Conservation (phyloP, 2,329 filamentous ascomycete genomes). For the Xylariales sp. region DNA sequence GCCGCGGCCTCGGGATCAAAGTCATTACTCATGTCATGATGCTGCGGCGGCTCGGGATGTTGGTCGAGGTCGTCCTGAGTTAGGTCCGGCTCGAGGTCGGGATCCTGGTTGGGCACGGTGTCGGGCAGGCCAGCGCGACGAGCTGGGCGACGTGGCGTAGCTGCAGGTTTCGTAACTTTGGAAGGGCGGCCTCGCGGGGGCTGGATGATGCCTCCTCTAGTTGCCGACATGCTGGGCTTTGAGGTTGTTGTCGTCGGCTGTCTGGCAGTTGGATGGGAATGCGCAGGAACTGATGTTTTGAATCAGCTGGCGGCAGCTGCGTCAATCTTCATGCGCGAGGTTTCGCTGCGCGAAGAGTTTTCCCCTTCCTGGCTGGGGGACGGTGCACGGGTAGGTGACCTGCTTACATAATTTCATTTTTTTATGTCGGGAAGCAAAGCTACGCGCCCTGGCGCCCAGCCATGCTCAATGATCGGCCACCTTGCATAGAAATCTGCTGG, state of each 20-base stretch:
- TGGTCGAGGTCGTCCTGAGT: constrained; percentile 4
- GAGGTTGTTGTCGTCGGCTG: constrained; percentile 7
- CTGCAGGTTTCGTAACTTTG: constrained; percentile 10
- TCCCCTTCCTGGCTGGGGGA: too few relatives aligned
- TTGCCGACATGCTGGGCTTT: constrained; percentile 3
- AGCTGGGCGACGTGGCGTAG: constrained; percentile 8
- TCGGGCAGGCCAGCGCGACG: constrained; percentile 7
- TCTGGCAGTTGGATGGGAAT: constrained; percentile 5
- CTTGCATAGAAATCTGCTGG: too few relatives aligned
- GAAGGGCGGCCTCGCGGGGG: constrained; percentile 8
- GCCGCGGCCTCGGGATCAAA: constrained; percentile 10
- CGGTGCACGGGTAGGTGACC: too few relatives aligned
- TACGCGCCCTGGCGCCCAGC: too few relatives aligned
- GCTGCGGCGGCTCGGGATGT: constrained; percentile 4
- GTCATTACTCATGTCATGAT: constrained; percentile 5
- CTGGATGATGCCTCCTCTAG: constrained; percentile 8
- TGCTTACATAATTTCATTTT: too few relatives aligned
- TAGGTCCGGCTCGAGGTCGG: constrained; percentile 8
- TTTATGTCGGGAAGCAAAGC: too few relatives aligned
- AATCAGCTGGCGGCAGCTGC: constrained; percentile 8
- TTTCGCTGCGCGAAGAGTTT: too few relatives aligned
- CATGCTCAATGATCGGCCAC: too few relatives aligned
- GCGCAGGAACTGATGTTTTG: constrained; percentile 6
- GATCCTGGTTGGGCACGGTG: constrained; percentile 10
- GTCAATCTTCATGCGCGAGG: constrained; percentile 3